Percentiles rank a stretch among this genome's conserved stretches.
These are phyloP conservation scores for Colletotrichum theobromicola DNA, from an alignment of 2,329 filamentous ascomycete genomes.

Conservation along the genomic window DNA sequence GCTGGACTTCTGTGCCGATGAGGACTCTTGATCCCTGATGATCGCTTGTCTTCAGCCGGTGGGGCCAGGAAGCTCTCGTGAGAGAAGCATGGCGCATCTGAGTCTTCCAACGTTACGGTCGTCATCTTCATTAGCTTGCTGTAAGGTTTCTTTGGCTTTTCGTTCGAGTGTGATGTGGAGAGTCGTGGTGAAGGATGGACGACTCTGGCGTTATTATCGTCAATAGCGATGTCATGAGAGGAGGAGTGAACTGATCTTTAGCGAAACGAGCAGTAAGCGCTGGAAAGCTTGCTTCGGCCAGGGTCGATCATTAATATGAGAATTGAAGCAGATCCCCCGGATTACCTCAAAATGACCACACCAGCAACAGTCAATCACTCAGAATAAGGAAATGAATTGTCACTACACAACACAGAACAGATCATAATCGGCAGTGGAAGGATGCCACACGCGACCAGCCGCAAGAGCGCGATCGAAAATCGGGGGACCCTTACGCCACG, in stretches of 20 bases:
- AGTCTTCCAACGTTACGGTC: slow-evolving; percentile 2
- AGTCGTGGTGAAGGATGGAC: neutral
- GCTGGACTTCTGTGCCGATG: neutral
- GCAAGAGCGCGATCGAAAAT: neutral
- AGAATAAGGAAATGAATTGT: neutral
- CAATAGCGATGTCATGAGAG: neutral
- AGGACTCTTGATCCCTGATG: neutral
- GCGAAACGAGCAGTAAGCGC: neutral
- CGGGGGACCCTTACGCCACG: neutral
- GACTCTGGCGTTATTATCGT: neutral
- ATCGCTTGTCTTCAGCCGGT: neutral
- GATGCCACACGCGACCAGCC: neutral
- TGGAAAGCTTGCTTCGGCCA: neutral
- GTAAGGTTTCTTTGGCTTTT: neutral
- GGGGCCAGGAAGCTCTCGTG: slow-evolving; percentile 4
- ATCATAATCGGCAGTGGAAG: neutral
- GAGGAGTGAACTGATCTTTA: neutral
- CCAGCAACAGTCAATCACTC: neutral
- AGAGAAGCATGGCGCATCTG: slow-evolving; percentile 15
- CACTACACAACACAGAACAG: neutral
- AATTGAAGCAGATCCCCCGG: neutral
- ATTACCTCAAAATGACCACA: slow-evolving; percentile 6
- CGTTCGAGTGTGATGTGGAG: neutral
- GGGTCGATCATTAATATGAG: neutral
- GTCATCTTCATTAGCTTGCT: neutral